Evolutionary conservation across 2,329 filamentous ascomycete species (phyloP).

Genomic region (Arthrobotrys megalospora): DNA sequence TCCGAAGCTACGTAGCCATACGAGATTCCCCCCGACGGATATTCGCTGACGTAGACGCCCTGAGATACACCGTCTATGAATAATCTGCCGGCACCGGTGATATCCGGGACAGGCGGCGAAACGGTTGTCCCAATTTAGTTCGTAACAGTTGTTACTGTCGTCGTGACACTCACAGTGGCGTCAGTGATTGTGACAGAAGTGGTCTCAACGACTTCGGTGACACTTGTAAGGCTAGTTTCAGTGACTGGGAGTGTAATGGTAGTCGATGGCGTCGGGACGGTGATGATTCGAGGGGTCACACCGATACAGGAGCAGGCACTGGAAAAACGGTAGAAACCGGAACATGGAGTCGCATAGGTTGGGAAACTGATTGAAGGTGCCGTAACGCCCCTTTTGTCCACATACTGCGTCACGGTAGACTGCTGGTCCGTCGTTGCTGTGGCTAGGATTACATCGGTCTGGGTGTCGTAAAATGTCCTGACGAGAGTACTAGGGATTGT

Average conservation of each 20-base stretch:
- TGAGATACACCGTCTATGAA: not conserved
- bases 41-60: not conserved
- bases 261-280: conserved; percentile 16
- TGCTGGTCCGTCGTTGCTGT: conserved; percentile 17
- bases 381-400: not conserved
- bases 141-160: conserved; percentile 17
- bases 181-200: conserved; percentile 22
- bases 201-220: conserved; percentile 8
- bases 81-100: not conserved
- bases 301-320: conserved; percentile 44
- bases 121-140: conserved; percentile 3
- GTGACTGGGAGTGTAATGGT: conserved; percentile 24
- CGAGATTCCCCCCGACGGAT: not conserved
- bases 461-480: conserved; percentile 14
- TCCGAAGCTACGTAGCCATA: not conserved
- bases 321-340: conserved; percentile 20
- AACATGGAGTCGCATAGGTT: conserved; percentile 20
- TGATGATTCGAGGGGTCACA: conserved; percentile 15
- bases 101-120: not conserved
- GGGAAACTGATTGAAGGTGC: conserved; percentile 12
- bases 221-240: conserved; percentile 13
- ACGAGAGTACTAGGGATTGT: conserved; percentile 25
- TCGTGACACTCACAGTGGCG: conserved; percentile 15
- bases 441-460: not conserved
- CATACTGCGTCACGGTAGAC: not conserved